phyloP scores from a whole-genome alignment of 805 yeast genomes.

The Jamesozyma jinghongensis region DNA sequence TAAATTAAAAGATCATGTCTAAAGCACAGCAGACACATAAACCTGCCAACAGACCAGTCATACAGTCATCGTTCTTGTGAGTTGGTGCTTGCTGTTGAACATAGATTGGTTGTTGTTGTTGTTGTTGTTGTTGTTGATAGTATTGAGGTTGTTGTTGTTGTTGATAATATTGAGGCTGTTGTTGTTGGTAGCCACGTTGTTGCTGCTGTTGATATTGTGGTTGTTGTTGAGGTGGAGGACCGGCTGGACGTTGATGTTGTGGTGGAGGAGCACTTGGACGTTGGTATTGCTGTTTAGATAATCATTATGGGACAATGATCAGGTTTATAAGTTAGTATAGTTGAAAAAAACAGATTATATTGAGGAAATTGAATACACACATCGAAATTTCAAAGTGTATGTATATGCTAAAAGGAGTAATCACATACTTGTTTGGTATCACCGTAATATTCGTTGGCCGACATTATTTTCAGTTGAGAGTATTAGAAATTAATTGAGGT shows the following conservation, averaged over 20 bases:
- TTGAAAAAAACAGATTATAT: too few relatives aligned
- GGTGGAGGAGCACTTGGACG: constrained; percentile 21
- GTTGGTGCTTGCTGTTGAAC: constrained; percentile 40
- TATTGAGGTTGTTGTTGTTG: constrained; percentile 6
- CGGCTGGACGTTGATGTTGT: constrained; percentile 6
- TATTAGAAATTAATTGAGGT: neutral
- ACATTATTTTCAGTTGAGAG: constrained; percentile 8
- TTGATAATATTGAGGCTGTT: constrained; percentile 36
- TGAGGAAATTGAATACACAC: too few relatives aligned
- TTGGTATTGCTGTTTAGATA: constrained; percentile 9
- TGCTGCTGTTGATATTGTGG: constrained; percentile 35
- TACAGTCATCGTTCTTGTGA: constrained; percentile 30
- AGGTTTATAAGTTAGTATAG: neutral
- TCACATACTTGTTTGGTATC: constrained; percentile 10
- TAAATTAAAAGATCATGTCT: constrained; percentile 41
- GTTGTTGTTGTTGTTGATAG: constrained; percentile 23
- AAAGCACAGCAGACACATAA: constrained; percentile 44
- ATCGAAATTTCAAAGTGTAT: neutral
- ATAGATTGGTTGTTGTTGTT: constrained; percentile 40
- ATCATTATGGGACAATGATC: neutral
- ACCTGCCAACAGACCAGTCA: constrained; percentile 42
- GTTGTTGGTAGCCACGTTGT: constrained; percentile 23
- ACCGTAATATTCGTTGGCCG: constrained; percentile 22
- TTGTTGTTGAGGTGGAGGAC: constrained; percentile 4
- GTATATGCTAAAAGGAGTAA: too few relatives aligned